Percentiles rank a stretch among this genome's conserved stretches.
Evolutionary conservation across 2,329 filamentous ascomycete species (phyloP).

Genomic region (Aspergillus sp.): DNA sequence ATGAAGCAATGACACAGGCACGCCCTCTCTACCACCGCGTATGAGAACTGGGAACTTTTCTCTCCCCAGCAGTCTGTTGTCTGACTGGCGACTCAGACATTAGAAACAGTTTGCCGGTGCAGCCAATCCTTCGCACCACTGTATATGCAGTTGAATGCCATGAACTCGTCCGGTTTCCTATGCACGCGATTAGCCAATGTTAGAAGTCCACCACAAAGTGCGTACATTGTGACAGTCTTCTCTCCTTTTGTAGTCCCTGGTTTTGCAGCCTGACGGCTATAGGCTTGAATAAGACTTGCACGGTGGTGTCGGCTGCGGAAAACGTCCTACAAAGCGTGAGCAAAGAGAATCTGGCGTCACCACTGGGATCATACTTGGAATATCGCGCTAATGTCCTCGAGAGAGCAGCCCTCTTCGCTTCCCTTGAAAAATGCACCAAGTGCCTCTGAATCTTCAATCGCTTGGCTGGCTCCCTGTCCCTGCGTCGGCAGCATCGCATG

Average conservation of each 20-base stretch:
- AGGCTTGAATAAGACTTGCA: slow-evolving; percentile 6
- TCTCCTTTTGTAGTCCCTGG: background rate
- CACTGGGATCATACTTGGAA: background rate
- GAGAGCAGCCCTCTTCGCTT: background rate
- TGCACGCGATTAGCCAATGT: background rate
- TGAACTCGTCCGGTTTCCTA: slow-evolving; percentile 10
- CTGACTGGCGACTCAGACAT: background rate
- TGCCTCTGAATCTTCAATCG: slow-evolving; percentile 42
- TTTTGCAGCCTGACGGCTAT: slow-evolving; percentile 11
- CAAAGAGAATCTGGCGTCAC: too few relatives aligned
- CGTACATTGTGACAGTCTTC: slow-evolving; percentile 8
- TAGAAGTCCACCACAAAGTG: background rate
- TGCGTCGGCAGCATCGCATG: slow-evolving; percentile 45
- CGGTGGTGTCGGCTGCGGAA: slow-evolving; percentile 7
- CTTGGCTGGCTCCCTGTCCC: slow-evolving; percentile 45
- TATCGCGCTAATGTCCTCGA: background rate
- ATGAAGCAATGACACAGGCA: too few relatives aligned
- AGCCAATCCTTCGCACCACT: slow-evolving; percentile 3
- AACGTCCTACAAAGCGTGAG: background rate
- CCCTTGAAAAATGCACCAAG: slow-evolving; percentile 16
- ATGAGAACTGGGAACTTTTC: background rate
- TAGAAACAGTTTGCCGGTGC: background rate
- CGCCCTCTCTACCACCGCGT: too few relatives aligned
- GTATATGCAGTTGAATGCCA: slow-evolving; percentile 8
- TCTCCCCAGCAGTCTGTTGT: background rate